Evolutionary conservation across 352 stramenopile species (phyloP).

Genomic region (Globisporangium cystogenes): DNA sequence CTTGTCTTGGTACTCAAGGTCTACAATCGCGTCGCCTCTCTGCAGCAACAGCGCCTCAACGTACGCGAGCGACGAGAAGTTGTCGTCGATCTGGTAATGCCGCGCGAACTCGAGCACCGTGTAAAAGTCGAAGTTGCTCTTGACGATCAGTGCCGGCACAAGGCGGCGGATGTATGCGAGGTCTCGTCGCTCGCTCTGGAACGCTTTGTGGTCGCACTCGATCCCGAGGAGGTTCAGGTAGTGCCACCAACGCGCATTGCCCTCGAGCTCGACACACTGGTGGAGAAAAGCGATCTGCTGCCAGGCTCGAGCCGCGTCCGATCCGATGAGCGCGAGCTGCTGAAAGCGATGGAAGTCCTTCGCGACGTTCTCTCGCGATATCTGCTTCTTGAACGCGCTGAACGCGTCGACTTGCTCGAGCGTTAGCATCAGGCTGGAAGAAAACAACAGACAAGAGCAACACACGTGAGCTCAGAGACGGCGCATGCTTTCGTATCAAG

Average conservation of each 20-base stretch:
- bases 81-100: slow-evolving; percentile 83
- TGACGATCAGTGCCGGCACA: slow-evolving; percentile 52
- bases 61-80: slow-evolving; percentile 60
- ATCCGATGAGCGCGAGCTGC: slow-evolving; percentile 62
- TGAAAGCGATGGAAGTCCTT: slow-evolving; percentile 83
- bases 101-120: slow-evolving; percentile 76
- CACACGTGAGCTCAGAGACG: background rate
- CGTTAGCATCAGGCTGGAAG: slow-evolving; percentile 54
- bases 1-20: slow-evolving; percentile 65
- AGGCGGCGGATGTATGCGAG: slow-evolving; percentile 61
- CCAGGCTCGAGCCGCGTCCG: slow-evolving; percentile 71
- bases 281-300: slow-evolving; percentile 77
- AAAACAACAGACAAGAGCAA: background rate
- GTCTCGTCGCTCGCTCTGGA: slow-evolving; percentile 63
- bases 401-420: slow-evolving; percentile 77
- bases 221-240: slow-evolving; percentile 76
- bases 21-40: slow-evolving; percentile 10
- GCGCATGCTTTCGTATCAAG: background rate
- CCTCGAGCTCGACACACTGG: slow-evolving; percentile 75
- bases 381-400: slow-evolving; percentile 60
- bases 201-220: slow-evolving; percentile 69
- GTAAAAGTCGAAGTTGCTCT: slow-evolving; percentile 76
- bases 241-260: slow-evolving; percentile 80
- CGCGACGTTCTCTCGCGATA: slow-evolving; percentile 72
- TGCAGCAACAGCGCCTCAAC: slow-evolving; percentile 52